Percentiles rank a stretch among this genome's conserved stretches.
phyloP scores from a whole-genome alignment of 2,329 filamentous ascomycete species.

The Rutstroemia sp. region DNA sequence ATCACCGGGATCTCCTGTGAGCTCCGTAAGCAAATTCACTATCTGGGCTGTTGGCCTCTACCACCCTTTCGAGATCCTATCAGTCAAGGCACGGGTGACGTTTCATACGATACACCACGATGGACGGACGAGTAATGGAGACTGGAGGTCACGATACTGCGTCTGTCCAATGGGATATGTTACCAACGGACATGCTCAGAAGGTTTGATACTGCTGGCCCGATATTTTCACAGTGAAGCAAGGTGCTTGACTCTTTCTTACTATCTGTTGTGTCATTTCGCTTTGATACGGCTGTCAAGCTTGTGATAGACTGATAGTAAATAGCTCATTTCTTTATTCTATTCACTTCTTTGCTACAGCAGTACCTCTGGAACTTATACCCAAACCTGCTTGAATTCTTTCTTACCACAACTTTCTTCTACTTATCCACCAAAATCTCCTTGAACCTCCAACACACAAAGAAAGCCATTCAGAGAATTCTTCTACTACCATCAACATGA shows the following conservation, averaged over 20 bases:
- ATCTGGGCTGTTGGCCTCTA: not conserved
- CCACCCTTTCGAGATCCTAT: not conserved
- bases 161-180: constrained; percentile 2
- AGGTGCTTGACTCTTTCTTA: not conserved
- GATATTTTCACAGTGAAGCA: not conserved
- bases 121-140: not conserved
- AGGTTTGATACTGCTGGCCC: not conserved
- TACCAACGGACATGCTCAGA: not conserved
- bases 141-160: not conserved
- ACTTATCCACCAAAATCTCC: not conserved
- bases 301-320: constrained; percentile 1
- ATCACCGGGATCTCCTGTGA: not conserved
- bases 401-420: not conserved
- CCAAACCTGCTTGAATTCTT: no score
- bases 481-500: constrained; percentile 44
- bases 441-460: not conserved
- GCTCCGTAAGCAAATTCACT: not conserved
- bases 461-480: not conserved
- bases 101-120: constrained; percentile 4
- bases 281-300: not conserved
- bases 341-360: not conserved
- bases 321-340: not conserved
- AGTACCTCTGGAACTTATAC: no score
- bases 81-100: constrained; percentile 1
- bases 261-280: not conserved